Evolutionary conservation across 108 stramenopile species (phyloP).

Genomic region (Pseudonitzschia multiseries): DNA sequence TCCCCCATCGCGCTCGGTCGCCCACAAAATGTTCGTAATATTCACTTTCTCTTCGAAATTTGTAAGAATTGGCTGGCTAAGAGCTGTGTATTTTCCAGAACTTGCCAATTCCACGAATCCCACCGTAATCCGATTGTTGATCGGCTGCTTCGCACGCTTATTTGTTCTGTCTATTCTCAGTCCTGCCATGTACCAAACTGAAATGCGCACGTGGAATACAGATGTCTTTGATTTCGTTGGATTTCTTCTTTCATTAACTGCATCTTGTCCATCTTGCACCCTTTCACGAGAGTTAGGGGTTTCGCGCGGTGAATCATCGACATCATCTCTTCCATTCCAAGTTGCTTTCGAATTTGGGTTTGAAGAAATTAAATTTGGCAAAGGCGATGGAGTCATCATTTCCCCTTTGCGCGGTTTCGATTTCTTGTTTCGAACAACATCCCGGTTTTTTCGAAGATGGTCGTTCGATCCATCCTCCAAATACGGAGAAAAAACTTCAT

Average conservation of each 20-base stretch:
- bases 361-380: too few species aligned
- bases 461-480: too few species aligned
- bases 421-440: too few species aligned
- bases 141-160: constrained; percentile 10
- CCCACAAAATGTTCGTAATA: constrained; percentile 22
- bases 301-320: too few species aligned
- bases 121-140: constrained; percentile 15
- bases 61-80: constrained; percentile 28
- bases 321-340: too few species aligned
- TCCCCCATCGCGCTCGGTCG: constrained; percentile 8
- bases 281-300: not conserved
- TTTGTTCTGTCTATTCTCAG: constrained; percentile 17
- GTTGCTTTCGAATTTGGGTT: too few species aligned
- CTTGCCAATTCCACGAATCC: constrained; percentile 32
- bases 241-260: too few species aligned
- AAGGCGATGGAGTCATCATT: too few species aligned
- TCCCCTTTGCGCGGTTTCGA: too few species aligned
- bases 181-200: constrained; percentile 29
- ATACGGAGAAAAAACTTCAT: too few species aligned
- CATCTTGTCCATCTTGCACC: not conserved
- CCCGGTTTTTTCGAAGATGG: too few species aligned
- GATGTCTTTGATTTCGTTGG: too few species aligned
- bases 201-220: constrained; percentile 33
- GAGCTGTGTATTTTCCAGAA: constrained; percentile 25
- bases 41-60: constrained; percentile 15